phyloP scores from a whole-genome alignment of 768 basidiomycete species.

The Mycena galericulata region DNA sequence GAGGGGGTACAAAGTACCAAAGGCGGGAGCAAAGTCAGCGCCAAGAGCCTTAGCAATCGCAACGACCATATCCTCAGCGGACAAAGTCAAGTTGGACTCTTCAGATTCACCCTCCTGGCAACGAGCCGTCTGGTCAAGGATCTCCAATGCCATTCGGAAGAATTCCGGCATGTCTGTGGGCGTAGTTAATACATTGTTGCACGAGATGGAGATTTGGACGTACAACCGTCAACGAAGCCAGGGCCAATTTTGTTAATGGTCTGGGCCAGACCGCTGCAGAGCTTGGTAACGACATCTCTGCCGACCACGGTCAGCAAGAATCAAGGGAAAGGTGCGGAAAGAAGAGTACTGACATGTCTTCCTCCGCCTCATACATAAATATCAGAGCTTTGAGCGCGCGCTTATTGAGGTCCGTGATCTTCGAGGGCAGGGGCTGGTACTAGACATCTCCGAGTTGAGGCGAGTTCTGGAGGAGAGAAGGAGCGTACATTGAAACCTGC shows the following conservation, averaged over 20 bases:
- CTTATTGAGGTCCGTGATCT: constrained; percentile 83
- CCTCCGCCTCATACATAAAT: constrained; percentile 93
- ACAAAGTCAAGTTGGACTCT: constrained; percentile 94
- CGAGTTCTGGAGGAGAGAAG: neutral
- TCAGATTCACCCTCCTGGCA: constrained; percentile 97
- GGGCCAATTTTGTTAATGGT: constrained; percentile 94
- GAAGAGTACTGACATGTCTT: constrained; percentile 87
- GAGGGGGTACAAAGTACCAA: constrained; percentile 88
- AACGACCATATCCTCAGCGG: constrained; percentile 94
- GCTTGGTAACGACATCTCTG: constrained; percentile 88
- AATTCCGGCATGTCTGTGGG: constrained; percentile 76
- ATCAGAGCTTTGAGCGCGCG: constrained; percentile 81
- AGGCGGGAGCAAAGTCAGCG: constrained; percentile 83
- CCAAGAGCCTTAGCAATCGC: constrained; percentile 88
- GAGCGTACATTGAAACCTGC: constrained; percentile 72
- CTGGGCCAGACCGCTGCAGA: constrained; percentile 92
- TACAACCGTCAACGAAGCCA: constrained; percentile 83
- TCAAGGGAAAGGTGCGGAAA: constrained; percentile 12
- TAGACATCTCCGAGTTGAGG: constrained; percentile 37
- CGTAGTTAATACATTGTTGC: constrained; percentile 21
- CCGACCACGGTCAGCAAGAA: constrained; percentile 37
- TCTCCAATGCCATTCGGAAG: constrained; percentile 83
- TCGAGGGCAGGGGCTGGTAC: constrained; percentile 66
- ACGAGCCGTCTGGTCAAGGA: constrained; percentile 93
- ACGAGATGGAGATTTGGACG: constrained; percentile 43